A percentile compares a stretch with the other conserved stretches of the same genome.
Conservation (phyloP, 768 basidiomycete genomes). For the Termitomyces sp. region DNA sequence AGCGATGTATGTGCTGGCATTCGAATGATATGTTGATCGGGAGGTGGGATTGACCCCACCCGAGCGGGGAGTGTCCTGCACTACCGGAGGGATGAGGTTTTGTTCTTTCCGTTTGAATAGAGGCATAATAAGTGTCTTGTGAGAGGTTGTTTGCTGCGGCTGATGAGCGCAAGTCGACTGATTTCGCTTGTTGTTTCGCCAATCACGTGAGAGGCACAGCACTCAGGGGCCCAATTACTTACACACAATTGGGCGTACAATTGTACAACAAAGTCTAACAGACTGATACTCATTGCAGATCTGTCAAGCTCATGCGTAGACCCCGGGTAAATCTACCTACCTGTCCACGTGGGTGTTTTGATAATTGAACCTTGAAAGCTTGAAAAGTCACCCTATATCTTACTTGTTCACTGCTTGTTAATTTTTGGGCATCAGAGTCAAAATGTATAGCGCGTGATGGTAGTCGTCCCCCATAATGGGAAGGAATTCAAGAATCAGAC, state of each 20-base stretch:
- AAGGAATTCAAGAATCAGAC: too few relatives aligned
- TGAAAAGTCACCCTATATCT: too few relatives aligned
- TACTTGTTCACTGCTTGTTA: too few relatives aligned
- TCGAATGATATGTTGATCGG: constrained; percentile 39
- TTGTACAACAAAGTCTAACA: too few relatives aligned
- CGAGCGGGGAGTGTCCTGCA: constrained; percentile 27
- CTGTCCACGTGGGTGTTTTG: too few relatives aligned
- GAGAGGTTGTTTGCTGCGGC: constrained; percentile 9
- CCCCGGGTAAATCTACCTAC: too few relatives aligned
- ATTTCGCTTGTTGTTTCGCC: neutral
- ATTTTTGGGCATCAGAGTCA: too few relatives aligned
- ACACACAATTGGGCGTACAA: neutral
- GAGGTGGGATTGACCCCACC: constrained; percentile 28
- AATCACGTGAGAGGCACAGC: neutral
- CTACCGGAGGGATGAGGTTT: constrained; percentile 57
- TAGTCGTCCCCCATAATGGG: too few relatives aligned
- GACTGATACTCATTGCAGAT: too few relatives aligned
- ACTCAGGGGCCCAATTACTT: neutral
- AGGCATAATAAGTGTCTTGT: constrained; percentile 39
- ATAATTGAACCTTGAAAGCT: too few relatives aligned
- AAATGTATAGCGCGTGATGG: too few relatives aligned
- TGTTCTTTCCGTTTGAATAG: constrained; percentile 66
- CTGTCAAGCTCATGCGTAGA: too few relatives aligned
- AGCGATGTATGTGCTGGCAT: constrained; percentile 56
- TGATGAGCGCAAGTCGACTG: neutral